These are phyloP conservation scores for Tolypocladium endophyticum DNA, from an alignment of 2,329 filamentous ascomycete genomes.

Conservation along the genomic window DNA sequence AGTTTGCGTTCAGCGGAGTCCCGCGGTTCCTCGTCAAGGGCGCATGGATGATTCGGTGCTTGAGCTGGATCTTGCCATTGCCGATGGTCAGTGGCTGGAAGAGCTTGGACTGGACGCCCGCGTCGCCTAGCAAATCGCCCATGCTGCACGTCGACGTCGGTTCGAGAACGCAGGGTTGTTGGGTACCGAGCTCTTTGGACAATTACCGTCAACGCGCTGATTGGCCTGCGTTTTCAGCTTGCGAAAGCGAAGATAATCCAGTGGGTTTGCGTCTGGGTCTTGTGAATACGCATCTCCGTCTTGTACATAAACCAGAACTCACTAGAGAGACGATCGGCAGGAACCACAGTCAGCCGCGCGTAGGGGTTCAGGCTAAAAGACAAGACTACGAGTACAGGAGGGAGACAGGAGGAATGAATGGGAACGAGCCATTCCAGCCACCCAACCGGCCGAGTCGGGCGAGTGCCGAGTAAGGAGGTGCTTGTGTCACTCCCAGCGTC, in stretches of 20 bases:
- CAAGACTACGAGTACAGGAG: background rate
- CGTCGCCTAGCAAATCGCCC: background rate
- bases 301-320: background rate
- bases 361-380: background rate
- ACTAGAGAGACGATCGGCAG: background rate
- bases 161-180: background rate
- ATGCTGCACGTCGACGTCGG: background rate
- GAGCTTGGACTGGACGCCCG: conserved; percentile 10
- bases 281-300: background rate
- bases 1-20: conserved; percentile 28
- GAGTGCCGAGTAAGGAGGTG: background rate
- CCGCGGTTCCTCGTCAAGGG: conserved; percentile 46
- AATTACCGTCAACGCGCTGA: background rate
- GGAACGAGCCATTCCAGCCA: background rate
- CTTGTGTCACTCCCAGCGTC: background rate
- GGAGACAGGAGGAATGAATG: background rate
- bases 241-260: background rate
- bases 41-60: conserved; percentile 39
- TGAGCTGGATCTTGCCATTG: conserved; percentile 33
- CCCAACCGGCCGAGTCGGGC: background rate
- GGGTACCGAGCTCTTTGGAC: background rate
- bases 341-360: background rate
- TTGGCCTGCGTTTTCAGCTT: background rate
- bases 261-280: background rate
- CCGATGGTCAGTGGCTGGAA: conserved; percentile 23